Evolutionary conservation across 164 flowering plant genomes (phyloP).

Genomic region (Berberis thunbergii): DNA sequence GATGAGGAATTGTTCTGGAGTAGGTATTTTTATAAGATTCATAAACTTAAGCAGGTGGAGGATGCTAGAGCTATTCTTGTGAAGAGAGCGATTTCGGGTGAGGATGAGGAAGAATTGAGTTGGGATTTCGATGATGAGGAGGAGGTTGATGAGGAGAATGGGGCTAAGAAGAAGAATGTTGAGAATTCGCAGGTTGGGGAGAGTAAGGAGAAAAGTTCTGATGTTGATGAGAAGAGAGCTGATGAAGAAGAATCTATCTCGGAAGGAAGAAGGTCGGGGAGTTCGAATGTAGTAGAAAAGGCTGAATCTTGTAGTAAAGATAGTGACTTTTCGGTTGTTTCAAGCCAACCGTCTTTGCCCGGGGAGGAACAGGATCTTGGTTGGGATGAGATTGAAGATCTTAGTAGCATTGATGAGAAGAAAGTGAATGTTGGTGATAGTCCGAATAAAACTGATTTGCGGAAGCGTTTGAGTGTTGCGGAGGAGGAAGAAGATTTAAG

Average conservation of each 20-base stretch:
- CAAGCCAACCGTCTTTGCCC: slow-evolving; percentile 42
- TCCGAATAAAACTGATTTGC: slow-evolving; percentile 37
- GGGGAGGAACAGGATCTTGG: slow-evolving; percentile 68
- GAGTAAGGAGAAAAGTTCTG: slow-evolving; percentile 3
- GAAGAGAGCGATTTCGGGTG: slow-evolving; percentile 55
- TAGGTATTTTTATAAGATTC: slow-evolving; percentile 58
- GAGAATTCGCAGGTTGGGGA: background rate
- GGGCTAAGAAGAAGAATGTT: no score
- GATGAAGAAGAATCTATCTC: background rate
- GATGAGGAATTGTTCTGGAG: slow-evolving; percentile 59
- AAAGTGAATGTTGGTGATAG: slow-evolving; percentile 24
- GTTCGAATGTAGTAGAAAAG: slow-evolving; percentile 6
- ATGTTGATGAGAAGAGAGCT: background rate
- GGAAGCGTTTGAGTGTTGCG: slow-evolving; percentile 48
- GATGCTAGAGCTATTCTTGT: slow-evolving; percentile 66
- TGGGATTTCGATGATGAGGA: slow-evolving; percentile 80
- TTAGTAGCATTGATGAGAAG: slow-evolving; percentile 49
- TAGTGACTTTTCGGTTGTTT: slow-evolving; percentile 58
- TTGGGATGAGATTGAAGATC: slow-evolving; percentile 92
- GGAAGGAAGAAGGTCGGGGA: slow-evolving; percentile 16
- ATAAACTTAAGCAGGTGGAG: slow-evolving; percentile 59
- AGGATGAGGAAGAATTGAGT: slow-evolving; percentile 61
- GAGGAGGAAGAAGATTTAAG: slow-evolving; percentile 76
- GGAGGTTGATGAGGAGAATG: background rate
- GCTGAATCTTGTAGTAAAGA: slow-evolving; percentile 37